A percentile compares a stretch with the other conserved stretches of the same genome.
These are phyloP conservation scores for Penicillium sp. DNA, from an alignment of 2,329 filamentous ascomycete genomes.

Conservation along the genomic window DNA sequence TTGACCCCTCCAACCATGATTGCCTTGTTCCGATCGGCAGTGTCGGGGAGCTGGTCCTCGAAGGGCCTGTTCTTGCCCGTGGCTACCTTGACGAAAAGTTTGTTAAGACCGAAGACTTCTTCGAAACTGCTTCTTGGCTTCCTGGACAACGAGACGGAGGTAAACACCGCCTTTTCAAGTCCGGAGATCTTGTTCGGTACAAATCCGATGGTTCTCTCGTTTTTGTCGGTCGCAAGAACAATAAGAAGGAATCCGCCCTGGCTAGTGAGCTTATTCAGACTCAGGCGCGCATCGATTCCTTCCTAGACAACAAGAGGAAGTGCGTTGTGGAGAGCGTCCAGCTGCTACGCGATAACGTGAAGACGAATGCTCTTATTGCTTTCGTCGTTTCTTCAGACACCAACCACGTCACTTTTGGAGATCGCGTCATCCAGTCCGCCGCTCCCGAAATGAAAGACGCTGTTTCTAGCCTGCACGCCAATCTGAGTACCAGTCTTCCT, in stretches of 20 bases:
- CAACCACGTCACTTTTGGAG: background rate
- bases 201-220: constrained; percentile 37
- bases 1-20: constrained; percentile 30
- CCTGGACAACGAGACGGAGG: constrained; percentile 22
- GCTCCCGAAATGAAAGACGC: constrained; percentile 16
- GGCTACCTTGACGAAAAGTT: constrained; percentile 58
- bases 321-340: constrained; percentile 22
- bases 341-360: background rate
- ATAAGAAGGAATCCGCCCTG: background rate
- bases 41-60: constrained; percentile 26
- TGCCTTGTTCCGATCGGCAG: constrained; percentile 38
- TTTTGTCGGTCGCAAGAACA: constrained; percentile 35
- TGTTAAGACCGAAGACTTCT: constrained; percentile 51
- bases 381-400: constrained; percentile 21
- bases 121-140: constrained; percentile 42
- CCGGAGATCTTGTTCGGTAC: constrained; percentile 41
- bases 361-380: constrained; percentile 15
- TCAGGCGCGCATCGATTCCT: constrained; percentile 15
- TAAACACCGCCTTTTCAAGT: constrained; percentile 33
- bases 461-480: constrained; percentile 18
- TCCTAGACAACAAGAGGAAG: constrained; percentile 19
- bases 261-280: constrained; percentile 11
- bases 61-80: constrained; percentile 53
- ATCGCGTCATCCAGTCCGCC: constrained; percentile 13
- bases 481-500: constrained; percentile 30